Percentiles rank a stretch among this genome's conserved stretches.
These are phyloP conservation scores for Penicillium sp. DNA, from an alignment of 2,329 filamentous ascomycete species.

Conservation along the genomic window DNA sequence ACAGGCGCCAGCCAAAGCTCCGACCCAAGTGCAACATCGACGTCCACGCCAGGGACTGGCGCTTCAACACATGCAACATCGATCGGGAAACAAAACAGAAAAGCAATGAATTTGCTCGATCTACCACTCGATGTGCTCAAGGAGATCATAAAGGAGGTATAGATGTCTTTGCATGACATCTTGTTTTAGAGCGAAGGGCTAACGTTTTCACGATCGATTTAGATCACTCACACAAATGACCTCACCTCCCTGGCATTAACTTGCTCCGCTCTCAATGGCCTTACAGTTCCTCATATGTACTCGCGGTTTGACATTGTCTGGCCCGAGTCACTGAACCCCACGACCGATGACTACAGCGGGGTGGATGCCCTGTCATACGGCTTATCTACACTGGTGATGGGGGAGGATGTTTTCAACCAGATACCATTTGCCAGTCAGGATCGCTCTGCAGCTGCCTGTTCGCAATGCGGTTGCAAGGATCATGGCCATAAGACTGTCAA, in stretches of 20 bases:
- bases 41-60: slow-evolving; percentile 7
- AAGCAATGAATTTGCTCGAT: slow-evolving; percentile 62
- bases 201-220: not conserved
- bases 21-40: slow-evolving; percentile 7
- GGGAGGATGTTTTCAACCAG: slow-evolving; percentile 56
- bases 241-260: slow-evolving; percentile 70
- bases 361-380: slow-evolving; percentile 81
- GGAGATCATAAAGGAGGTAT: slow-evolving; percentile 70
- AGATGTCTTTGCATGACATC: not conserved
- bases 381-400: slow-evolving; percentile 70
- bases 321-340: slow-evolving; percentile 61
- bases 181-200: not conserved
- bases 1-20: slow-evolving; percentile 8
- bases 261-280: slow-evolving; percentile 68
- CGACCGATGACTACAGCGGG: slow-evolving; percentile 60
- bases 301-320: slow-evolving; percentile 83
- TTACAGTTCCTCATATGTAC: slow-evolving; percentile 74
- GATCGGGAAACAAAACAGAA: slow-evolving; percentile 27
- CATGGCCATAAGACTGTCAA: slow-evolving; percentile 13
- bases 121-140: slow-evolving; percentile 72
- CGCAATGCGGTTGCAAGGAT: slow-evolving; percentile 28
- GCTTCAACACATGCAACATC: slow-evolving; percentile 1
- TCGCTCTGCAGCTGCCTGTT: slow-evolving; percentile 17
- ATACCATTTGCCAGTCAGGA: slow-evolving; percentile 34
- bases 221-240: slow-evolving; percentile 78